Base-by-base conservation (phyloP, 2,329 filamentous ascomycete species). In the Colletotrichum endophyticum region DNA sequence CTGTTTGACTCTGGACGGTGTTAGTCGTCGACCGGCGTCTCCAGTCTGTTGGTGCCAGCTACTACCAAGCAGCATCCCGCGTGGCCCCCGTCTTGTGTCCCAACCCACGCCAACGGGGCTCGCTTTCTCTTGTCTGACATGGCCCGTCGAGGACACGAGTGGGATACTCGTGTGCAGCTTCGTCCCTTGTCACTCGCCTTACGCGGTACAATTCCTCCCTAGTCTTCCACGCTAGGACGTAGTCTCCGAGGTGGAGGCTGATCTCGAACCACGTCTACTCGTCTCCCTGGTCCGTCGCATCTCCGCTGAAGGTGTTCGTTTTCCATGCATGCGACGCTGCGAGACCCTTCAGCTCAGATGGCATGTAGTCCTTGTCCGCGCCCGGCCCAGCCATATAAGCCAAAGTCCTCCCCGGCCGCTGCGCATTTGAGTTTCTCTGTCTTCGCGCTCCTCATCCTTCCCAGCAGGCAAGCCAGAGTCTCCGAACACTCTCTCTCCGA, bases 231-330 rank as follows among this genome's bases (percentile, higher is more conserved):
- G 70, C 34, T 66, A 62, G 28, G 19, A 62, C 66, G 34, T 74
- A 74, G 74, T 66, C 59, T 74, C 59, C 66, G 73, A 74, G 64
- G 66, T 74, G 70, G 66, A 66, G 34, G 70, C 77, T 67, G 73
- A 73, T 36, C 71, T 70, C 22, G 70, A 66, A 28, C 53, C 57
- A 66, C 19, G 39, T 75, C 74, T 77, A 74, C 70, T 75, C 64
- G 63, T 72, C 63, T 78, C 73, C 67, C 78, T 49, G 44, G 66
- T 72, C 28, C 53, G 79, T 80, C 44, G 64, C 64, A 73, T 69
- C 63, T 66, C 64, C 70, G 28, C 61, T 39, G 22, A 4, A 62
- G 15, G 57, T 64, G 25, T 49, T 57, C 70, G 70, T 44, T 76
- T 39, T 63, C 70, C 49, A 56, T 66, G 63, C 36, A 71, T 49